A percentile compares a stretch with the other conserved stretches of the same genome.
phyloP scores from a whole-genome alignment of 1,284 basidiomycete genomes.

The Tranzscheliella williamsii region DNA sequence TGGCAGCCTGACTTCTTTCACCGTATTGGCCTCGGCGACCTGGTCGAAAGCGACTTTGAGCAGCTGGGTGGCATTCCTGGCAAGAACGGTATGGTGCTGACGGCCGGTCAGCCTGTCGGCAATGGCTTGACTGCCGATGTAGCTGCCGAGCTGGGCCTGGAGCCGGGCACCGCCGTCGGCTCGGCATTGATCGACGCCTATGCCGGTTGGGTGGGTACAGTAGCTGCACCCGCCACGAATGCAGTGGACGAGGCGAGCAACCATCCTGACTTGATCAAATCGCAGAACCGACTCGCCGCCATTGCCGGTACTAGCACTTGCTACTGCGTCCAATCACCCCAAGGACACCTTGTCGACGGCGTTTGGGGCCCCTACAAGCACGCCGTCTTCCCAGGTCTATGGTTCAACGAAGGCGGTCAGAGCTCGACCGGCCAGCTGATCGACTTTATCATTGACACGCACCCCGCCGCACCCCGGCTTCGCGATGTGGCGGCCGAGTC shows the following conservation, averaged over 20 bases:
- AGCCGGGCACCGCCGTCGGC: conserved; percentile 88
- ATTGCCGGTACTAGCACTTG: conserved; percentile 96
- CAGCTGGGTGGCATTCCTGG: conserved; percentile 76
- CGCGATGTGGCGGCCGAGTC: conserved; percentile 65
- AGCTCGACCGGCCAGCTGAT: conserved; percentile 98
- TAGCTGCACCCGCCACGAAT: conserved; percentile 75
- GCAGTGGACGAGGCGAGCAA: conserved; percentile 62
- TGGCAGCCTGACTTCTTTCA: conserved; percentile 58
- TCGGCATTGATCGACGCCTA: conserved; percentile 97
- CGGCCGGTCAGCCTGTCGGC: conserved; percentile 91
- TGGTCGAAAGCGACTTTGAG: conserved; percentile 69
- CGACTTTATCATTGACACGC: conserved; percentile 91
- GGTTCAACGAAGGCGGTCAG: conserved; percentile 99
- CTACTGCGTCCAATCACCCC: conserved; percentile 72
- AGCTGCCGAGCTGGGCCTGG: conserved; percentile 81
- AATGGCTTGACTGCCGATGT: conserved; percentile 76
- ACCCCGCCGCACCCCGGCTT: conserved; percentile 78
- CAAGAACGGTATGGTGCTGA: conserved; percentile 70
- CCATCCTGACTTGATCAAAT: conserved; percentile 48
- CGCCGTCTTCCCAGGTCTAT: conserved; percentile 75
- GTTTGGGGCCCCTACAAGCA: conserved; percentile 96
- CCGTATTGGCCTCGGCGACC: conserved; percentile 58
- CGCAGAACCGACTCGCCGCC: conserved; percentile 76
- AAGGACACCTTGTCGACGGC: conserved; percentile 84
- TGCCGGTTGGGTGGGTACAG: conserved; percentile 97